Base-by-base conservation (phyloP, 768 basidiomycete species). In the Phaeotremella fagi region DNA sequence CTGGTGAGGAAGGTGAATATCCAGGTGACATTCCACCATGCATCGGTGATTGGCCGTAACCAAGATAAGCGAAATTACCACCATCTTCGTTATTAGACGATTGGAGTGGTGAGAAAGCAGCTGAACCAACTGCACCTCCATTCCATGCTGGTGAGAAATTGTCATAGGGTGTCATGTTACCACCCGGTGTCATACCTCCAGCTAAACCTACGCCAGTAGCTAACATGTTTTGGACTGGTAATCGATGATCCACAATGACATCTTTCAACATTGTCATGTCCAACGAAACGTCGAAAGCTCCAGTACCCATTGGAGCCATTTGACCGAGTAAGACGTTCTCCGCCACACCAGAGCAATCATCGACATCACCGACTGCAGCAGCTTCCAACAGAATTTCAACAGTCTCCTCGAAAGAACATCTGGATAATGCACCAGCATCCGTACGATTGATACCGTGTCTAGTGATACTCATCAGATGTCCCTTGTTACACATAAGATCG, bases 251-350 rank as follows among this genome's bases (percentile, higher is more conserved):
- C 45, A 97, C 87, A 50, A 97, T 90, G 35, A 95, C 92, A 54
- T 98, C 94, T 79, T 95, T 95, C 66, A 99, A 79, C 90, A 98
- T 94, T 62, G 92, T 88, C 66, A 97, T 88, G 74, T 99, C 95
- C 45, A 99, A 81, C 0, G 90, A 86, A 45, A 99, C 88, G 45
- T 98, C 94, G 68, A 94, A 97, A 6, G 89, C 82, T 14, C 95
- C 95, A 0, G 95, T 97, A 47, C 95, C 95, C 91, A 99, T 97
- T 0, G 92, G 92, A n/a, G 94, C 92, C 83, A 98, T 87, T 77
- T 98, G 95, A 16, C 95, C 95, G 64, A 99, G 90, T 81, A 99
- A 84, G 36, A 99, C 90, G 67, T 97, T 98, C 79, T 98, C 94
- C n/a, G 95, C 95, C 27, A 99, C 84, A 38, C 94, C 95, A 49